Base-by-base conservation (phyloP, 2,329 filamentous ascomycete genomes). In the Xylariaceae sp. region DNA sequence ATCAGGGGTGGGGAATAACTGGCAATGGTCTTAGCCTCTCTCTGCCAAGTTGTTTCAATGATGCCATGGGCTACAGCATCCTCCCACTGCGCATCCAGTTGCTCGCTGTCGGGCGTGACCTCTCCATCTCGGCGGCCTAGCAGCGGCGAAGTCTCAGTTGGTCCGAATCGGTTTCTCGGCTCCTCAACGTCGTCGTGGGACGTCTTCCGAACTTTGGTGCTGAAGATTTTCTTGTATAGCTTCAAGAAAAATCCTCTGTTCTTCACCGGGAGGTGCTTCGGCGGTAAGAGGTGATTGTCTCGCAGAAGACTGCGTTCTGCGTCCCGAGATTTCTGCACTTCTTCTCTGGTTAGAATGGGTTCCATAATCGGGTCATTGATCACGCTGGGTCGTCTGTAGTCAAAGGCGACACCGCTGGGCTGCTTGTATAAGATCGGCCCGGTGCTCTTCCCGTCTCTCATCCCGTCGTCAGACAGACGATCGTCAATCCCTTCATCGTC, bases 31-130 rank as follows among this genome's bases (percentile, higher is more conserved):
- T 92, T 92, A 48, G 88, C 81, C 78, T 97, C 93, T 63, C 92
- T 85, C 73, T 89, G 87, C 92, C 92, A 97, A 4, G 91, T 95
- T 3, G 92, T 97, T 56, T 88, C 87, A 65, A 97, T 92, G 70
- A 86, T 83, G 9, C 92, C 91, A 0, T 88, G 83, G 0, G 85
- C 82, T 9, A 97, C 89, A 0, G 92, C 93, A 62, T 92, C 88
- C 63, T 93, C 88, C 91, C 91, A 96, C 70, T 90, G 88, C 67
- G 85, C 81, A 66, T 88, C 84, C 54, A 92, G 78, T 55, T 82
- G 78, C 51, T 85, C 83, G 3, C 80, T 76, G 4, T 75, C 78
- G 58, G 77, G 77, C 45, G 76, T 76, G 18, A 78, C 76, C 9
- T 77, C 76, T 64, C 15, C 75, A 75, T 56, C 70, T 67, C 64